Percentiles rank a stretch among this genome's conserved stretches.
phyloP scores from a whole-genome alignment of 352 stramenopile species.

The Phytophthora chlamydospora region DNA sequence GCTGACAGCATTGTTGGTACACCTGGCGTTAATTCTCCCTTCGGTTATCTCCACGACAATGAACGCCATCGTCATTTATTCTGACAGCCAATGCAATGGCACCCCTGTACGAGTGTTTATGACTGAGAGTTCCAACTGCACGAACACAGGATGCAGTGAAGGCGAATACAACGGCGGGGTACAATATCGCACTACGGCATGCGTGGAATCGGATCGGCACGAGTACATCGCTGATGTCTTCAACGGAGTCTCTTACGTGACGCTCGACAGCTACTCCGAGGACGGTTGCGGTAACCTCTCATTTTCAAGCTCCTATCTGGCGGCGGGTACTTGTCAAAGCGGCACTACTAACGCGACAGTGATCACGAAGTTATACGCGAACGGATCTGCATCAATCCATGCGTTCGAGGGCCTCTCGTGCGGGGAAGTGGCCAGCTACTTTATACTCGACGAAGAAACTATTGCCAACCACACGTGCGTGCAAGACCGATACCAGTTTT shows the following conservation, averaged over 20 bases:
- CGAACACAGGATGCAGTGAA: constrained; percentile 8
- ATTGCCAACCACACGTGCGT: constrained; percentile 24
- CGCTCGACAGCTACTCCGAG: constrained; percentile 7
- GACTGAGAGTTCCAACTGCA: constrained; percentile 12
- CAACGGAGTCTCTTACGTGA: constrained; percentile 28
- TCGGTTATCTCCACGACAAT: constrained; percentile 1
- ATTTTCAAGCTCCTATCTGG: constrained; percentile 23
- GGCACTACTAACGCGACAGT: constrained; percentile 19
- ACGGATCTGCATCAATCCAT: constrained; percentile 23
- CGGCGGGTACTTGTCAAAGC: constrained; percentile 26
- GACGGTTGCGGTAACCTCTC: constrained; percentile 10
- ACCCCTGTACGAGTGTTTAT: constrained; percentile 26
- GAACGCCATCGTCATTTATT: constrained; percentile 22
- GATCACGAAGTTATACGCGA: constrained; percentile 26
- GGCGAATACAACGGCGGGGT: constrained; percentile 22
- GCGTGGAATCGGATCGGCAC: constrained; percentile 15
- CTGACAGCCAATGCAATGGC: constrained; percentile 21
- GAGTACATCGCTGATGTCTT: constrained; percentile 23
- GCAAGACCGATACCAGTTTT: constrained; percentile 19
- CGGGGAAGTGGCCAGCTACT: constrained; percentile 1
- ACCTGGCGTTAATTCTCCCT: background rate
- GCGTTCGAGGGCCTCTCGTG: constrained; percentile 18
- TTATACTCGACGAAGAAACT: constrained; percentile 8
- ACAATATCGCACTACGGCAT: constrained; percentile 13
- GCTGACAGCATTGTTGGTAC: background rate